Conservation (phyloP, 2,329 filamentous ascomycete genomes). For the Colletotrichum australisinense region DNA sequence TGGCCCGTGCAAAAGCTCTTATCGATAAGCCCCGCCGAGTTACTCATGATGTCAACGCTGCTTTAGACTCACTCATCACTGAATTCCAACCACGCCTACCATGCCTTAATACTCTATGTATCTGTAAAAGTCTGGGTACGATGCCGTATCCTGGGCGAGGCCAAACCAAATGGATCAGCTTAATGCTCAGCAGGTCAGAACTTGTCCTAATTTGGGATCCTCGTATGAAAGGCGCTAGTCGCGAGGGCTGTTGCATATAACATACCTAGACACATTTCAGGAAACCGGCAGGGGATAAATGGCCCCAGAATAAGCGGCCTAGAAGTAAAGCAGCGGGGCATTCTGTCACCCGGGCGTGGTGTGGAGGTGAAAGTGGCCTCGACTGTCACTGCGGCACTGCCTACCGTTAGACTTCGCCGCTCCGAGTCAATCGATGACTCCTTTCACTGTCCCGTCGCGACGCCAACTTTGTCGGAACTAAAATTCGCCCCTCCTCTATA, state of each 20-base stretch:
- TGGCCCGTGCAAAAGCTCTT: constrained; percentile 38
- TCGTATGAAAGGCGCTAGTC: too few relatives aligned
- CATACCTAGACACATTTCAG: background rate
- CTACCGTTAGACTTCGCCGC: constrained; percentile 23
- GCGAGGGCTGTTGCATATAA: background rate
- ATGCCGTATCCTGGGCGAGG: background rate
- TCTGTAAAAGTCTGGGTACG: background rate
- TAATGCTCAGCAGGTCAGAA: background rate
- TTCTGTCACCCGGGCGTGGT: constrained; percentile 6
- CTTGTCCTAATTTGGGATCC: background rate
- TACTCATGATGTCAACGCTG: constrained; percentile 30
- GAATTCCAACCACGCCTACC: background rate
- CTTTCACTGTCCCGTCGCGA: background rate
- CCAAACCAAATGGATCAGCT: background rate
- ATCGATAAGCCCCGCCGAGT: constrained; percentile 37
- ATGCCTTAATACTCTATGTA: background rate
- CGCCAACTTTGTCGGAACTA: constrained; percentile 6
- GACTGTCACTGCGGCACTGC: constrained; percentile 20
- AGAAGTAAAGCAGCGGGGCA: constrained; percentile 20
- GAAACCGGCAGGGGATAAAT: background rate
- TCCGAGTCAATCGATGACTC: constrained; percentile 35
- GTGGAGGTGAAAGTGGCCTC: background rate
- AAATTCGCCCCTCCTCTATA: constrained; percentile 31
- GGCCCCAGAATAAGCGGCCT: background rate
- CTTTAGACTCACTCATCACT: background rate